Conservation (phyloP, 2,329 filamentous ascomycete genomes). For the Aureobasidium uvarum region DNA sequence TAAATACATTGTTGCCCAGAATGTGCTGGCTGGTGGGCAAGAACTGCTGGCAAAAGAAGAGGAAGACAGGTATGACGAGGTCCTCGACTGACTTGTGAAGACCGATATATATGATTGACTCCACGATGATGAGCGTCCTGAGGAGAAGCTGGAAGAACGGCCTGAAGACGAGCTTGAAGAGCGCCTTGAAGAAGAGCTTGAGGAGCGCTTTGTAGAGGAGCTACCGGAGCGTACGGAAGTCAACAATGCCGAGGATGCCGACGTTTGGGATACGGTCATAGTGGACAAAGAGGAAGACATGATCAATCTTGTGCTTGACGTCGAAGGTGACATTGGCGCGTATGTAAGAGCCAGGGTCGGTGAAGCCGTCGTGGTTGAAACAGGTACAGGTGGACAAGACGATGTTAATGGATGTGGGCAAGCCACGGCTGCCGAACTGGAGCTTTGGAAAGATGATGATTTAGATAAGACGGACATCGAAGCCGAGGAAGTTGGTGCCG, state of each 20-base stretch:
- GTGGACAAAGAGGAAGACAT: not conserved
- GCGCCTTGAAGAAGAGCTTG: not conserved
- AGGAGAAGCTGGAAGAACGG: not conserved
- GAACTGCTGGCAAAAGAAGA: constrained; percentile 6
- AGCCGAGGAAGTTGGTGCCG: not conserved
- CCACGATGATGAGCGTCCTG: not conserved
- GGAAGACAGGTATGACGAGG: not conserved
- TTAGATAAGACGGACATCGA: not conserved
- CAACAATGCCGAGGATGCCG: not conserved
- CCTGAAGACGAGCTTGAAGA: not conserved
- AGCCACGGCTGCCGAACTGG: not conserved
- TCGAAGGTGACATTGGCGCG: not conserved
- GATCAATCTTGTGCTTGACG: not conserved
- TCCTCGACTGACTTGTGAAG: not conserved
- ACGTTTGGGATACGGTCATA: too few relatives aligned
- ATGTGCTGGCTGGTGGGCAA: not conserved
- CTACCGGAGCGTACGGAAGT: not conserved
- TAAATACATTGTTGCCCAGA: constrained; percentile 3
- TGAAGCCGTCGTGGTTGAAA: not conserved
- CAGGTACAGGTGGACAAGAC: not conserved
- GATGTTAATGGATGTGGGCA: not conserved
- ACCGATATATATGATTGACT: not conserved
- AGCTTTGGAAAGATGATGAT: not conserved
- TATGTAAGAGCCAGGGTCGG: not conserved
- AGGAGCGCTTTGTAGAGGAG: not conserved